phyloP scores from a whole-genome alignment of 495 filamentous ascomycete species.

The Glonium stellatum region DNA sequence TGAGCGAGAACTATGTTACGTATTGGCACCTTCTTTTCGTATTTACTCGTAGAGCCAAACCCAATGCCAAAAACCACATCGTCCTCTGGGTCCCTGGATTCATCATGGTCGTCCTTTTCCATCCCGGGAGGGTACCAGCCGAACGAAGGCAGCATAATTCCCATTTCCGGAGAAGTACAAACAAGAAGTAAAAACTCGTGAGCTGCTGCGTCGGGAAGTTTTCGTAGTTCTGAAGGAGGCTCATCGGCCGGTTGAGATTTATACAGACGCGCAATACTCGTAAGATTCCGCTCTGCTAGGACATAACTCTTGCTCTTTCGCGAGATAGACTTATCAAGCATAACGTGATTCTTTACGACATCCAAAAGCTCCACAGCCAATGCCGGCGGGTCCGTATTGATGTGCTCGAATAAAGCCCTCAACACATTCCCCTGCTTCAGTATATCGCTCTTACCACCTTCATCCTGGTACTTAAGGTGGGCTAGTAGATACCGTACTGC shows the following conservation, averaged over 20 bases:
- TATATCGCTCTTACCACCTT: conserved; percentile 65
- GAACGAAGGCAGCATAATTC: conserved; percentile 58
- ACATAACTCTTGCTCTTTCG: conserved; percentile 64
- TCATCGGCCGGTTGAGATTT: conserved; percentile 37
- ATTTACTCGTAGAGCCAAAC: conserved; percentile 53
- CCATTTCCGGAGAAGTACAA: conserved; percentile 62
- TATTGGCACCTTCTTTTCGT: conserved; percentile 52
- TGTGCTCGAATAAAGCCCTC: conserved; percentile 45
- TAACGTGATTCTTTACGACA: conserved; percentile 55
- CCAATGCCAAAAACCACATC: conserved; percentile 52
- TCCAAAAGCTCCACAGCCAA: conserved; percentile 62
- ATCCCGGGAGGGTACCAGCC: conserved; percentile 69
- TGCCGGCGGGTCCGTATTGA: conserved; percentile 61
- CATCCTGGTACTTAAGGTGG: conserved; percentile 62
- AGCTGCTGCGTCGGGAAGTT: conserved; percentile 50
- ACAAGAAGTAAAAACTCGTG: conserved; percentile 67
- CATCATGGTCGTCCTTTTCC: conserved; percentile 40
- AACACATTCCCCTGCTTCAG: conserved; percentile 65
- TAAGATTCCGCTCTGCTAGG: conserved; percentile 62
- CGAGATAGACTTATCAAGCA: conserved; percentile 62
- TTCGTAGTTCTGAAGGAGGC: conserved; percentile 34
- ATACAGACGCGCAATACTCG: conserved; percentile 64
- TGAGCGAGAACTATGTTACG: conserved; percentile 66
- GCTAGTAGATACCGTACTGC: conserved; percentile 69
- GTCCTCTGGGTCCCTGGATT: conserved; percentile 28